These are phyloP conservation scores for Pseudogymnoascus sp. DNA, from an alignment of 2,329 filamentous ascomycete species.

Conservation along the genomic window DNA sequence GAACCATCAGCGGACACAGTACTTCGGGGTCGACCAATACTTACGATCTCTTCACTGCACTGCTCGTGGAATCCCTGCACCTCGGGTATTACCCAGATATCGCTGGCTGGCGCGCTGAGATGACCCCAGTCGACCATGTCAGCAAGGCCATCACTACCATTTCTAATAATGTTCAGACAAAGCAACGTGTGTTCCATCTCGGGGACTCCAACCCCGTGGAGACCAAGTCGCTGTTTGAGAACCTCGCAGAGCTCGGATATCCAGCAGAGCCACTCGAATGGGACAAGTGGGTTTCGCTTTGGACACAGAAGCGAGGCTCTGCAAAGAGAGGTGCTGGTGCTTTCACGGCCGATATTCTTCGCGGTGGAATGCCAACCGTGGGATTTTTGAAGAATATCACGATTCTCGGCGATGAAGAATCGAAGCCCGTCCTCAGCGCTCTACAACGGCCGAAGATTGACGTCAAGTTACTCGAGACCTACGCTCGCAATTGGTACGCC, in stretches of 20 bases:
- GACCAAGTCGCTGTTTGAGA: slow-evolving; percentile 56
- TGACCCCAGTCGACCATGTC: slow-evolving; percentile 78
- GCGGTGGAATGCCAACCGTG: slow-evolving; percentile 69
- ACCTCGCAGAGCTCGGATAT: slow-evolving; percentile 60
- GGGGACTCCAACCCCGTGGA: slow-evolving; percentile 63
- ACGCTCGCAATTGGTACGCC: slow-evolving; percentile 72
- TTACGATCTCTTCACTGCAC: slow-evolving; percentile 67
- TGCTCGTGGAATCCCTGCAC: slow-evolving; percentile 69
- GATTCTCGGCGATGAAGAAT: slow-evolving; percentile 63
- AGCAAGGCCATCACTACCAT: slow-evolving; percentile 65
- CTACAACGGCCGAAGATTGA: slow-evolving; percentile 63
- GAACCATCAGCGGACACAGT: slow-evolving; percentile 73
- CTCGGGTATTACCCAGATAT: slow-evolving; percentile 63
- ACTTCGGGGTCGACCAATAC: slow-evolving; percentile 66
- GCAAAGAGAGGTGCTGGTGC: slow-evolving; percentile 58
- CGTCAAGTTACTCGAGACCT: slow-evolving; percentile 61
- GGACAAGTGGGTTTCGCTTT: slow-evolving; percentile 66
- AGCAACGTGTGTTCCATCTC: slow-evolving; percentile 63
- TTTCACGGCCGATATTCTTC: slow-evolving; percentile 71
- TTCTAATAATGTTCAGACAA: slow-evolving; percentile 51
- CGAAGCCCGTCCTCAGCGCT: slow-evolving; percentile 47
- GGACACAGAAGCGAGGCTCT: slow-evolving; percentile 60
- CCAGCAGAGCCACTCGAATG: slow-evolving; percentile 56
- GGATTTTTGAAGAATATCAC: slow-evolving; percentile 64
- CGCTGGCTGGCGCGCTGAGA: slow-evolving; percentile 68